phyloP scores from a whole-genome alignment of 2,329 filamentous ascomycete species.

The Teratosphaeria epicoccoides region DNA sequence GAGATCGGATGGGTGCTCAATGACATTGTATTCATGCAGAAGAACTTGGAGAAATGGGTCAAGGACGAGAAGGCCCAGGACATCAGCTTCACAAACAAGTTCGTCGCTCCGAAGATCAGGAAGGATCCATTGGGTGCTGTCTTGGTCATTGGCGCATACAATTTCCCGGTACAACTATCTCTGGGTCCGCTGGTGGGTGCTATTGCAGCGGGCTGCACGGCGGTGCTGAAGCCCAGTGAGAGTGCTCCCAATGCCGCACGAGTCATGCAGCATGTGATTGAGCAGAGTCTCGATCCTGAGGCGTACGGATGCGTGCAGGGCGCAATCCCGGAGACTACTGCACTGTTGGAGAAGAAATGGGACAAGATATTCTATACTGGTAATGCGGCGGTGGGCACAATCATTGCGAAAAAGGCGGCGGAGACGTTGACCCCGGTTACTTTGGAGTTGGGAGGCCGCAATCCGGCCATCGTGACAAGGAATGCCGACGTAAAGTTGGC shows the following conservation, averaged over 20 bases:
- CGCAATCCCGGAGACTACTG: slow-evolving; percentile 65
- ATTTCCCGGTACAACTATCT: slow-evolving; percentile 79
- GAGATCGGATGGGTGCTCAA: slow-evolving; percentile 72
- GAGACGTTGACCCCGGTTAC: slow-evolving; percentile 63
- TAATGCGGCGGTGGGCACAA: slow-evolving; percentile 56
- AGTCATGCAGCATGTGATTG: slow-evolving; percentile 68
- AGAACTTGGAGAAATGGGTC: slow-evolving; percentile 70
- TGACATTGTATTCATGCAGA: slow-evolving; percentile 68
- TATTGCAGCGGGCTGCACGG: slow-evolving; percentile 85
- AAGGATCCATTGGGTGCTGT: slow-evolving; percentile 81
- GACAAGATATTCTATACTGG: slow-evolving; percentile 98
- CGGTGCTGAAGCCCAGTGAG: slow-evolving; percentile 84
- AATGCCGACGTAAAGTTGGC: slow-evolving; percentile 70
- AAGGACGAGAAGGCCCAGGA: slow-evolving; percentile 68
- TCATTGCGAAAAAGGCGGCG: slow-evolving; percentile 43
- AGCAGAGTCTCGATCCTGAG: slow-evolving; percentile 62
- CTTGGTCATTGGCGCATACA: slow-evolving; percentile 81
- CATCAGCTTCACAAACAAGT: slow-evolving; percentile 55
- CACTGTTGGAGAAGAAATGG: slow-evolving; percentile 79
- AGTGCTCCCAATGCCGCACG: slow-evolving; percentile 64
- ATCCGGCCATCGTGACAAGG: slow-evolving; percentile 85
- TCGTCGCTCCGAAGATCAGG: slow-evolving; percentile 63
- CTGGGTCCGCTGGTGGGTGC: slow-evolving; percentile 74
- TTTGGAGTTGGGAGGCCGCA: slow-evolving; percentile 82
- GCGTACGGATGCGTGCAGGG: slow-evolving; percentile 75